Evolutionary conservation across 805 yeast species (phyloP).

Genomic region (Myxozyma neotropica): DNA sequence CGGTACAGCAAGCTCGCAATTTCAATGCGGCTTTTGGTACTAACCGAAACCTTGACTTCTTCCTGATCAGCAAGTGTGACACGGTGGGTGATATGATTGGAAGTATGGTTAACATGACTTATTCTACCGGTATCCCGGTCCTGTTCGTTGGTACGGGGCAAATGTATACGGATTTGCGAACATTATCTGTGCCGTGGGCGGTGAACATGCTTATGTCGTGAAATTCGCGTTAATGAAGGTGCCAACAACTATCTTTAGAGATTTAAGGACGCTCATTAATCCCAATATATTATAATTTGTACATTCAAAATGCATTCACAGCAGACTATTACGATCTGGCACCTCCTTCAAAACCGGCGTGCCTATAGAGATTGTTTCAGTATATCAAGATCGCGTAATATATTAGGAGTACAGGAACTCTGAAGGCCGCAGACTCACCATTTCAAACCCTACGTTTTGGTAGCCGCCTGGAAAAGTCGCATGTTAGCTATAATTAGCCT

Average conservation of each 20-base stretch:
- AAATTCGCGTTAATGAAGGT: too few relatives aligned
- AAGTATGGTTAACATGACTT: constrained; percentile 95
- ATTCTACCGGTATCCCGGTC: constrained; percentile 93
- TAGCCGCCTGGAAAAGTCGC: constrained; percentile 24
- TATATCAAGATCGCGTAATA: too few relatives aligned
- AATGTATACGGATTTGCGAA: constrained; percentile 90
- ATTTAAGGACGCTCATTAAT: too few relatives aligned
- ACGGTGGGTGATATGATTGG: constrained; percentile 97
- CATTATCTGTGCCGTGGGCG: constrained; percentile 89
- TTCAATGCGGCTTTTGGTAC: constrained; percentile 93
- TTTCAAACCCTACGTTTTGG: constrained; percentile 29
- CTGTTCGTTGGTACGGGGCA: constrained; percentile 96
- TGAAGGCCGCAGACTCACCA: constrained; percentile 15
- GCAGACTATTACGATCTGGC: too few relatives aligned
- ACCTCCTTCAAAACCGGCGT: not conserved
- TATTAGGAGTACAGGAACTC: too few relatives aligned
- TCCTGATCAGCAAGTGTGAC: constrained; percentile 91
- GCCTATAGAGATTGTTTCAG: not conserved
- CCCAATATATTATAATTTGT: too few relatives aligned
- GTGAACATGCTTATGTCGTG: constrained; percentile 71
- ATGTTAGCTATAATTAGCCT: too few relatives aligned
- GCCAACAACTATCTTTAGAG: too few relatives aligned
- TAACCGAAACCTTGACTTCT: constrained; percentile 78
- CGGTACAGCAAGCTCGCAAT: constrained; percentile 91
- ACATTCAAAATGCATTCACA: too few relatives aligned